Evolutionary conservation across 352 stramenopile genomes (phyloP).

Genomic region (Lagenidium giganteum): DNA sequence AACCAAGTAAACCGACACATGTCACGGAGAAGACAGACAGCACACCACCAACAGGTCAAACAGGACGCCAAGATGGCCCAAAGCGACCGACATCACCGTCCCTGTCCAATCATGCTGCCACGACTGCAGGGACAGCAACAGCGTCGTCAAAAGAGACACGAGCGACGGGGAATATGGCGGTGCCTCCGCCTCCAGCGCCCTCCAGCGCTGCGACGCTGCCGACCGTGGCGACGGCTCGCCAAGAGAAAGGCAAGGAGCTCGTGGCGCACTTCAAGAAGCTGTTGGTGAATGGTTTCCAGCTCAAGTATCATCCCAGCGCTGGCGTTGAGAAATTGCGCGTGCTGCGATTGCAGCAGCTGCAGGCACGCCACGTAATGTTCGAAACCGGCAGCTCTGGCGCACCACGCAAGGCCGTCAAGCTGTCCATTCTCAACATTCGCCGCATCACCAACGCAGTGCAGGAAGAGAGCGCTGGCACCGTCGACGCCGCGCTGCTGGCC

Average conservation of each 20-base stretch:
- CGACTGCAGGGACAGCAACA: background rate
- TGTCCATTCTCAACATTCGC: constrained; percentile 54
- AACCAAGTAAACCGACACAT: background rate
- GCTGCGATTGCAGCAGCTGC: constrained; percentile 27
- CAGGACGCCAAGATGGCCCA: constrained; percentile 5
- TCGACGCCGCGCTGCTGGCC: background rate
- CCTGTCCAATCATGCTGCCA: background rate
- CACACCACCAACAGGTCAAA: background rate
- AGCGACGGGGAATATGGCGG: too few species aligned
- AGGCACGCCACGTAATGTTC: constrained; percentile 53
- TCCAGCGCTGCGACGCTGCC: too few species aligned
- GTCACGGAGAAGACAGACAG: background rate
- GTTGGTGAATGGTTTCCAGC: constrained; percentile 52
- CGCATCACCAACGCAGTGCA: constrained; percentile 27
- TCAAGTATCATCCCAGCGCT: constrained; percentile 50
- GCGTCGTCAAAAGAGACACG: too few species aligned
- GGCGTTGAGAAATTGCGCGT: constrained; percentile 40
- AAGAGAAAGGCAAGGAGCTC: constrained; percentile 54
- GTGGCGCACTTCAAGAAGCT: constrained; percentile 73
- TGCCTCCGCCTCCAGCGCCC: too few species aligned
- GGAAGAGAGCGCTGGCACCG: constrained; percentile 3
- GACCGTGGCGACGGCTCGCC: constrained; percentile 4
- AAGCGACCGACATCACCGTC: background rate
- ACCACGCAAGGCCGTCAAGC: constrained; percentile 43
- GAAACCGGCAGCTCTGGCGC: constrained; percentile 21